phyloP scores from a whole-genome alignment of 2,329 filamentous ascomycete genomes.

The Podosphaera xanthii region DNA sequence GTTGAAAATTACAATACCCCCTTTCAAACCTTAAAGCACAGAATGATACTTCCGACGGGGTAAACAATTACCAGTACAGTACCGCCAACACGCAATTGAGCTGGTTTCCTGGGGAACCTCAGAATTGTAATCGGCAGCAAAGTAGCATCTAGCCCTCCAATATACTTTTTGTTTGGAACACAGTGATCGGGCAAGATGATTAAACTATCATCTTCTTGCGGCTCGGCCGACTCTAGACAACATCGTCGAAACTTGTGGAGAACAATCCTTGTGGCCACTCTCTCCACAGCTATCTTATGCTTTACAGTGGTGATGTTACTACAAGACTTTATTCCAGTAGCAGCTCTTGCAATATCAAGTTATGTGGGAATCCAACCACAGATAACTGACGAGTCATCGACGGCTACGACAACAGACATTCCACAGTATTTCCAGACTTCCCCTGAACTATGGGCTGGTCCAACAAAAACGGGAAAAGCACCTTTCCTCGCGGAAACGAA shows the following conservation, averaged over 20 bases:
- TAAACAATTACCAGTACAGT: too few relatives aligned
- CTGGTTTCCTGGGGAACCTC: too few relatives aligned
- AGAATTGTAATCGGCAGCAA: too few relatives aligned
- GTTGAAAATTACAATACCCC: too few relatives aligned
- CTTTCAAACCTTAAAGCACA: too few relatives aligned
- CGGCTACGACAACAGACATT: conserved; percentile 18
- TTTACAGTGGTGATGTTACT: conserved; percentile 8
- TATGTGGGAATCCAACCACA: background rate
- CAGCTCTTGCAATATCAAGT: conserved; percentile 1
- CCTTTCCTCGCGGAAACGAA: conserved; percentile 53
- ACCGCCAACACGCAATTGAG: too few relatives aligned
- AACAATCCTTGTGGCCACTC: background rate
- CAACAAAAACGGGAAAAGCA: conserved; percentile 44
- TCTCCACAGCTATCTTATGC: conserved; percentile 4
- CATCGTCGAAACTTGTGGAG: background rate
- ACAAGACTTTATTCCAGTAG: conserved; percentile 3
- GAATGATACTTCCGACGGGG: too few relatives aligned
- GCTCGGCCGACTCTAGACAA: too few relatives aligned
- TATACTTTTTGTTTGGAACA: too few relatives aligned
- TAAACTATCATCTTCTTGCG: too few relatives aligned
- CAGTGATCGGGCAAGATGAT: too few relatives aligned
- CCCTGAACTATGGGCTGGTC: conserved; percentile 36
- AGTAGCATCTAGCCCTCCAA: too few relatives aligned
- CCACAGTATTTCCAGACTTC: conserved; percentile 41
- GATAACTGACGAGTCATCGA: background rate